Conservation (phyloP, 2,329 filamentous ascomycete genomes). For the Claviceps sp. region DNA sequence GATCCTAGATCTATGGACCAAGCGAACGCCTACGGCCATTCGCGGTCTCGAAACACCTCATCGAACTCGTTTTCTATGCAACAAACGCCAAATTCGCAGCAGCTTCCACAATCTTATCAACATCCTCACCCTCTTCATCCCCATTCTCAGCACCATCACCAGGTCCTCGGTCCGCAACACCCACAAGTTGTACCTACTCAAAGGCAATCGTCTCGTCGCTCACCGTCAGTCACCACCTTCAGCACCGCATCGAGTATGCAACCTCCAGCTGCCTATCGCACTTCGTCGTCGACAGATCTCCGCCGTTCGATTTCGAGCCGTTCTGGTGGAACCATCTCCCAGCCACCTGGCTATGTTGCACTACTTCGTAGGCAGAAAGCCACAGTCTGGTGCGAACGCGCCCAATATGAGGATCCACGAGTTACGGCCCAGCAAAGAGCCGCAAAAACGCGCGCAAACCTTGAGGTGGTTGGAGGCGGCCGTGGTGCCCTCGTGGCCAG, state of each 20-base stretch:
- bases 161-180: conserved; percentile 5
- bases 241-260: conserved; percentile 58
- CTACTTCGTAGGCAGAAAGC: conserved; percentile 95
- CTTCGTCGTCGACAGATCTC: conserved; percentile 42
- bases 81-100: conserved; percentile 11
- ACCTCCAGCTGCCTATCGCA: conserved; percentile 43
- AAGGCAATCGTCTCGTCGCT: conserved; percentile 29
- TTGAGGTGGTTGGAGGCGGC: conserved; percentile 61
- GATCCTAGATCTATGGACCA: conserved; percentile 21
- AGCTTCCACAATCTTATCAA: conserved; percentile 19
- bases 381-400: conserved; percentile 93
- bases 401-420: conserved; percentile 83
- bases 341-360: conserved; percentile 74
- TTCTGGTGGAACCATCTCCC: conserved; percentile 43
- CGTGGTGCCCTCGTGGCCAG: conserved; percentile 26
- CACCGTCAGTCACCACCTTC: conserved; percentile 54
- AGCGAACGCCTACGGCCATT: conserved; percentile 34
- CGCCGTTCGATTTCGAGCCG: conserved; percentile 72
- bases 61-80: conserved; percentile 37
- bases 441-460: conserved; percentile 73
- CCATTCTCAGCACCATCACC: conserved; percentile 20
- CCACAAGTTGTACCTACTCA: conserved; percentile 4
- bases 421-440: conserved; percentile 70
- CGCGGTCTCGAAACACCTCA: conserved; percentile 41
- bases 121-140: conserved; percentile 8